Evolutionary conservation across 2,329 filamentous ascomycete genomes (phyloP).

Genomic region (Aspergillus viridinutans): DNA sequence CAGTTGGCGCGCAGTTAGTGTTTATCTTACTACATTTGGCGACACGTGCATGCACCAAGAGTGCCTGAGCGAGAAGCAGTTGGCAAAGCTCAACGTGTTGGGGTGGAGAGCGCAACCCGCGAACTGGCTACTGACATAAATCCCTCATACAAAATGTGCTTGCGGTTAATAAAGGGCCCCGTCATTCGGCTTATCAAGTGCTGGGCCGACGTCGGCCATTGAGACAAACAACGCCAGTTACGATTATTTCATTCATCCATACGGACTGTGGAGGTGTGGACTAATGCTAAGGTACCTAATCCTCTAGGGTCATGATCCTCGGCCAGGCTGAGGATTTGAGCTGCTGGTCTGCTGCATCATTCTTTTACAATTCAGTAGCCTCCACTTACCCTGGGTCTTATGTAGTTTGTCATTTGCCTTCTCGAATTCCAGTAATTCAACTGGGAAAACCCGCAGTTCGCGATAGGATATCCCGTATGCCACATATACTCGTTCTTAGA

Average conservation of each 20-base stretch:
- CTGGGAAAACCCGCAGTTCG: background rate
- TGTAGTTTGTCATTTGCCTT: background rate
- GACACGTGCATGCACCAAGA: slow-evolving; percentile 2
- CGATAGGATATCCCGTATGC: background rate
- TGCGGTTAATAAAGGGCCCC: background rate
- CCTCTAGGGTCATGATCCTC: background rate
- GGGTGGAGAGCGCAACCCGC: background rate
- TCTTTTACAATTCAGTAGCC: background rate
- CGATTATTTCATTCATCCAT: background rate
- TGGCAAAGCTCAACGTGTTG: background rate
- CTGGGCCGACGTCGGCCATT: background rate
- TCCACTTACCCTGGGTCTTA: background rate
- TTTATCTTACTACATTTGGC: slow-evolving; percentile 16
- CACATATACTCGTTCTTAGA: background rate
- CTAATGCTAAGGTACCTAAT: background rate
- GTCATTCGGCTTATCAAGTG: background rate
- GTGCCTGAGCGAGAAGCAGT: background rate
- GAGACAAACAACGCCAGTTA: background rate
- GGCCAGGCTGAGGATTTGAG: background rate
- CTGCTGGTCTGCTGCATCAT: background rate
- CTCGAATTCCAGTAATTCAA: background rate
- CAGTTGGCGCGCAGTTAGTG: background rate
- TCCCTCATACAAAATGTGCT: slow-evolving; percentile 18
- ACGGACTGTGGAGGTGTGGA: background rate
- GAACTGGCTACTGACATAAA: slow-evolving; percentile 9